Percentiles rank a stretch among this genome's conserved stretches.
Evolutionary conservation across 2,329 filamentous ascomycete genomes (phyloP).

Genomic region (Drechslerella dactyloides): DNA sequence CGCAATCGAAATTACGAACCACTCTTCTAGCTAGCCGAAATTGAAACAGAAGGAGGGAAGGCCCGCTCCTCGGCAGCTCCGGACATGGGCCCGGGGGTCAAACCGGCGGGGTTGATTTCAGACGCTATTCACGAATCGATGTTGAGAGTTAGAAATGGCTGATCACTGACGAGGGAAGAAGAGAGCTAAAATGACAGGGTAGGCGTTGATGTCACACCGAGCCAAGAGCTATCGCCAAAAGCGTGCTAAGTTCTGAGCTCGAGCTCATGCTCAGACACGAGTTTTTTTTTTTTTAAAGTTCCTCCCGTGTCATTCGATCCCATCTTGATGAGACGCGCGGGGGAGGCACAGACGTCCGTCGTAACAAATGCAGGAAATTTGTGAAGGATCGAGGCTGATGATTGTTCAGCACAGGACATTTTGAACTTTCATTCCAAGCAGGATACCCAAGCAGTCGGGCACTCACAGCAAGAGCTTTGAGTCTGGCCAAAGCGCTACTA

Average conservation of each 20-base stretch:
- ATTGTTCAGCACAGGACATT: constrained; percentile 11
- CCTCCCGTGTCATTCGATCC: neutral
- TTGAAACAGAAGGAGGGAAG: constrained; percentile 41
- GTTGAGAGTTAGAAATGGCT: constrained; percentile 13
- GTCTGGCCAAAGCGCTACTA: too few relatives aligned
- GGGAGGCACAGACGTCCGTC: constrained; percentile 7
- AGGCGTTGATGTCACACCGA: constrained; percentile 33
- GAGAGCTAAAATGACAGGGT: constrained; percentile 26
- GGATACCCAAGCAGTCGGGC: constrained; percentile 8
- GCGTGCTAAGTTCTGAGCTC: constrained; percentile 15
- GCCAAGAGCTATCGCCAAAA: constrained; percentile 39
- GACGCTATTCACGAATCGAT: neutral
- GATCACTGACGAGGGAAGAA: constrained; percentile 10
- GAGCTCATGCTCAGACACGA: constrained; percentile 3
- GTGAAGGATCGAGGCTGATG: constrained; percentile 5
- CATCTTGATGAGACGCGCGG: neutral
- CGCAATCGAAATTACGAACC: constrained; percentile 52
- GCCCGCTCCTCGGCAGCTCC: constrained; percentile 46
- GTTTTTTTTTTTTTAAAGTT: constrained; percentile 5
- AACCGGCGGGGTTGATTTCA: neutral
- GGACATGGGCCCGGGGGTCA: constrained; percentile 1
- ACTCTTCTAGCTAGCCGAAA: constrained; percentile 50
- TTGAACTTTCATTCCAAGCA: constrained; percentile 26
- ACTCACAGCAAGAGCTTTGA: neutral
- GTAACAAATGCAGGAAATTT: too few relatives aligned